Evolutionary conservation across 257 asterid genomes (phyloP).

Genomic region (Solanum chiquidenum): DNA sequence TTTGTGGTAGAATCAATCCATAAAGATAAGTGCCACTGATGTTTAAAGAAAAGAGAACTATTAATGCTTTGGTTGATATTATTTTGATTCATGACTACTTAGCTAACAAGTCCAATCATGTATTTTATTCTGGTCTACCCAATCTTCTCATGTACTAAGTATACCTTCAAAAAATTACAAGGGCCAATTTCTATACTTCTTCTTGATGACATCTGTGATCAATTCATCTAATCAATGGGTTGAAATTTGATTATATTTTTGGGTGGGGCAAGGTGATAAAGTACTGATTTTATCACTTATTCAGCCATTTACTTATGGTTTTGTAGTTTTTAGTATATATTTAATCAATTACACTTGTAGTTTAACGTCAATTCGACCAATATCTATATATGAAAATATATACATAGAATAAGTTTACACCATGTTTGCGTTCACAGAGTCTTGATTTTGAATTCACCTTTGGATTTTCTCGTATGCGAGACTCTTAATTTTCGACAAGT

Average conservation of each 20-base stretch:
- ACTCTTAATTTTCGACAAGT: background rate
- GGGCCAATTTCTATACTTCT: background rate
- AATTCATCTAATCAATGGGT: background rate
- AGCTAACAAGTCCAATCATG: conserved; percentile 4
- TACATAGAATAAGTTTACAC: background rate
- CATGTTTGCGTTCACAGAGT: background rate
- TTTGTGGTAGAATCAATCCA: background rate
- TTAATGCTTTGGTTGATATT: background rate
- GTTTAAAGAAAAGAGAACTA: background rate
- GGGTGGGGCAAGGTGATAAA: background rate
- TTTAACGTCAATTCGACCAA: background rate
- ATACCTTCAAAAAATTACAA: background rate
- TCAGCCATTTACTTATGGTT: background rate
- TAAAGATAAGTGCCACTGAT: background rate
- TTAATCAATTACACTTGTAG: background rate
- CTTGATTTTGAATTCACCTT: background rate
- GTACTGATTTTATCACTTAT: background rate
- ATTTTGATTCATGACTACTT: background rate
- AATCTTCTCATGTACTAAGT: background rate
- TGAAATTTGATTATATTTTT: background rate
- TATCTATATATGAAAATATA: background rate
- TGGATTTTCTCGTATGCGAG: background rate
- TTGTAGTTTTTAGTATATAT: background rate
- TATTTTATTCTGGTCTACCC: background rate
- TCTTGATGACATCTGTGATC: background rate